Evolutionary conservation across 2,329 filamentous ascomycete genomes (phyloP), one percentile per base, ranked within the genome.

Genomic region (Monosporascus cannonballus): DNA sequence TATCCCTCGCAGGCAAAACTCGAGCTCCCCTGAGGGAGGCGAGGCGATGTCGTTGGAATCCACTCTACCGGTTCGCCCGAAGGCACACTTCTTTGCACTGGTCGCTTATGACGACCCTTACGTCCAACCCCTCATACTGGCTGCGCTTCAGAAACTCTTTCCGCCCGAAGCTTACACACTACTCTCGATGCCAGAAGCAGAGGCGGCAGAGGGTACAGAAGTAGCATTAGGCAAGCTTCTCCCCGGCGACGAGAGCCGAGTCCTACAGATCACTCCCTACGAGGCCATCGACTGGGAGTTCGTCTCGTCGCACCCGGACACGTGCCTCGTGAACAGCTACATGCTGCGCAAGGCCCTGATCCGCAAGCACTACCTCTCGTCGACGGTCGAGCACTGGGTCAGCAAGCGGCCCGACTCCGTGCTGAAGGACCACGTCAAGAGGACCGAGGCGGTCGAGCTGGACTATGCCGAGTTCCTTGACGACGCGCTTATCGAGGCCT

Each of bases 401-500:
- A 84, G 86, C 39, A 99, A 99, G 70, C 79, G 94, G 61, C 90
- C 93, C 0, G 70, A 77, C 1, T 90, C 85, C 9, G 69, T 85
- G 5, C 76, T 99, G 14, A 78, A 74, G 53, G 73, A 74, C 1
- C 87, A 94, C 64, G 83, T 96, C 51, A 89, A 90, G 67, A 81
- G 86, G 2, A 84, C 84, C 44, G 89, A 95, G 57, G 84, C 90
- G 42, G 96, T 99, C 61, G 94, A 99, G 71, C 79, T 99, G 7
- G 94, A 99, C 69, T 99, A 94, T 67, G 91, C 92, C 1, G 94
- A 99, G 73, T 99, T 97, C 64, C 74, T 99, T 15, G 94, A 97
- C 58, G 94, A 99, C 62, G 89, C 94, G 0, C 75, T 99, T 7
- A 78, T 96, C 2, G 94, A 99, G 69, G 88, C 89, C 0, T 97